Evolutionary conservation across 2,329 filamentous ascomycete genomes (phyloP).

Genomic region (Pseudopyrenochaeta lycopersici): DNA sequence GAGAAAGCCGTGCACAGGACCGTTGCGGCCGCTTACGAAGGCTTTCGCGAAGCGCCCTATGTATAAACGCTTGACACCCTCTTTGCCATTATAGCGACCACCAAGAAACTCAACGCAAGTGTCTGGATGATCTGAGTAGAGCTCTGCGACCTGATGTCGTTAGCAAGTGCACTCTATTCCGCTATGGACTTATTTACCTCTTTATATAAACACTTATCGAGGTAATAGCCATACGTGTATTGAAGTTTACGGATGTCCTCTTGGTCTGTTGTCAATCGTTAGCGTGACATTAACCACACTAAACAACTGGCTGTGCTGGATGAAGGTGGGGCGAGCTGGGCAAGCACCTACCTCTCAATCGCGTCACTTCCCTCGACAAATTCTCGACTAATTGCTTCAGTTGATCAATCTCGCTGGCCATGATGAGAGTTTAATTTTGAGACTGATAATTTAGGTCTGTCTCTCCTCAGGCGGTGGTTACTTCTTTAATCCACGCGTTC

Average conservation of each 20-base stretch:
- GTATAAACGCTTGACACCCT: conserved; percentile 62
- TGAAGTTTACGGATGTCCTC: conserved; percentile 65
- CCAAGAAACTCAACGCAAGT: conserved; percentile 66
- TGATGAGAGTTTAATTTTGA: too few relatives aligned
- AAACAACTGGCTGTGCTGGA: too few relatives aligned
- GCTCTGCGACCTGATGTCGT: conserved; percentile 41
- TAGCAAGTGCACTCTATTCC: neutral
- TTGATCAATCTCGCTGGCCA: conserved; percentile 41
- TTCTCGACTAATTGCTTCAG: conserved; percentile 36
- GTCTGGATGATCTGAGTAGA: conserved; percentile 63
- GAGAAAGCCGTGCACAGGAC: conserved; percentile 64
- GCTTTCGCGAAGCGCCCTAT: conserved; percentile 60
- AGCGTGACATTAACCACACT: too few relatives aligned
- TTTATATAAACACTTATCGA: conserved; percentile 67
- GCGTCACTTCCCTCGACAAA: conserved; percentile 39
- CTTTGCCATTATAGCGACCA: conserved; percentile 62
- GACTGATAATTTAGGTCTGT: neutral
- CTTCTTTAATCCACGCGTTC: conserved; percentile 17
- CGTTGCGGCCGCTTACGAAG: conserved; percentile 65
- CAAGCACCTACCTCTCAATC: conserved; percentile 34
- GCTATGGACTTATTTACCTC: conserved; percentile 49
- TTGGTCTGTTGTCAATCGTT: conserved; percentile 54
- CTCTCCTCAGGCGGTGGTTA: conserved; percentile 1
- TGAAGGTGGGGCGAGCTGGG: neutral
- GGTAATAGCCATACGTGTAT: conserved; percentile 67